phyloP scores from a whole-genome alignment of 139 green algal species.

The Volvox reticuliferus region DNA sequence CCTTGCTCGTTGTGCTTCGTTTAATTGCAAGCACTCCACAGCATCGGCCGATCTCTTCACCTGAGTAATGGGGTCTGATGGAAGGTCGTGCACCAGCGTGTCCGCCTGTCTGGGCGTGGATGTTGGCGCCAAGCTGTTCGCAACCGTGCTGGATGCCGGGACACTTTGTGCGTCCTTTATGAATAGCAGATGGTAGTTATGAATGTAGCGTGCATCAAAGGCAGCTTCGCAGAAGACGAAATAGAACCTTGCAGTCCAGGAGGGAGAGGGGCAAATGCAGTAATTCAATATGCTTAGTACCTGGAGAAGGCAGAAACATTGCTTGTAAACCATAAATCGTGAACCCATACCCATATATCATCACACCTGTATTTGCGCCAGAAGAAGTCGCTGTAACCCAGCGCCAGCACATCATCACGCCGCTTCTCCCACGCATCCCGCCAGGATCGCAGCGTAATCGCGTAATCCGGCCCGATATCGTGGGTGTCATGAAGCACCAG shows the following conservation, averaged over 20 bases:
- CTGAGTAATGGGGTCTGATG: conserved; percentile 69
- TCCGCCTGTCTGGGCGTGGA: neutral
- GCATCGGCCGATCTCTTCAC: neutral
- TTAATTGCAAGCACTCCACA: no score
- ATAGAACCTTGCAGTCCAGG: conserved; percentile 79
- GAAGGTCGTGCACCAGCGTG: conserved; percentile 57
- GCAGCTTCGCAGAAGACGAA: conserved; percentile 95
- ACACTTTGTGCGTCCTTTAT: conserved; percentile 59
- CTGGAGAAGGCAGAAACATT: no score
- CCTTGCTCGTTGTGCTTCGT: no score
- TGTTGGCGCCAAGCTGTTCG: neutral
- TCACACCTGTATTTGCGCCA: conserved; percentile 85
- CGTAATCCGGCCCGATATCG: conserved; percentile 94
- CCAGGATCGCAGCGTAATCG: conserved; percentile 89
- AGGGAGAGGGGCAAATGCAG: no score
- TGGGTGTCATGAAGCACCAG: conserved; percentile 56
- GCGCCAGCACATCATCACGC: conserved; percentile 60
- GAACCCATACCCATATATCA: no score
- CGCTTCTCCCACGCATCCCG: conserved; percentile 66
- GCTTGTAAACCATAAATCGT: no score
- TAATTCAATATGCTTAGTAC: no score
- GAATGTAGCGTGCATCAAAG: conserved; percentile 92
- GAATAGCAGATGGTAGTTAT: conserved; percentile 88
- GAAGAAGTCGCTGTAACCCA: conserved; percentile 88
- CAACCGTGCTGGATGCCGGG: neutral